phyloP scores from a whole-genome alignment of 2,329 filamentous ascomycete species.

The Botrytis fragariae region DNA sequence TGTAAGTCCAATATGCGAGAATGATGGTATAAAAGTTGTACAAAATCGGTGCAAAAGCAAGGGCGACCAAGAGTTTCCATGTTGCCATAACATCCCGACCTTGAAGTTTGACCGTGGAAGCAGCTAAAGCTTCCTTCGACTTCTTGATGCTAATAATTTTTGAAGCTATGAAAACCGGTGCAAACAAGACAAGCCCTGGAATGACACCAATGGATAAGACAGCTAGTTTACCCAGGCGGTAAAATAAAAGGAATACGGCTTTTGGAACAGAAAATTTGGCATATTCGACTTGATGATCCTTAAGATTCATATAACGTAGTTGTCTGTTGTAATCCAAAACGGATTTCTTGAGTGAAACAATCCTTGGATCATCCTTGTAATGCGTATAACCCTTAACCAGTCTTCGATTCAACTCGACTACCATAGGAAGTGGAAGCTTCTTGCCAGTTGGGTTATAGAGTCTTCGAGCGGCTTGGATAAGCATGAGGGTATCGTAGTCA shows the following conservation, averaged over 20 bases:
- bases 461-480: constrained; percentile 89
- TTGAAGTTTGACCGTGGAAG: constrained; percentile 83
- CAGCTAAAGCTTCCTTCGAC: constrained; percentile 77
- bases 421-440: constrained; percentile 26
- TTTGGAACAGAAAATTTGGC: constrained; percentile 57
- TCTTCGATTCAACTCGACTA: constrained; percentile 76
- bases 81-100: constrained; percentile 88
- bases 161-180: constrained; percentile 79
- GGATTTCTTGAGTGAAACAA: constrained; percentile 23
- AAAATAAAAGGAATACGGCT: constrained; percentile 66
- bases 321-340: constrained; percentile 62
- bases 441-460: constrained; percentile 79
- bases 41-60: constrained; percentile 76
- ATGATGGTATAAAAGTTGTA: constrained; percentile 79
- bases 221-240: constrained; percentile 73
- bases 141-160: constrained; percentile 72
- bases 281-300: constrained; percentile 27
- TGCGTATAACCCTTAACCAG: constrained; percentile 78
- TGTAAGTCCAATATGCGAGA: constrained; percentile 73
- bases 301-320: constrained; percentile 26
- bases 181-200: constrained; percentile 82
- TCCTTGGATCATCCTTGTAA: constrained; percentile 25
- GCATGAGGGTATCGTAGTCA: constrained; percentile 85
- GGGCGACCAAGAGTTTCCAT: constrained; percentile 81
- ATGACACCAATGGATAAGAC: constrained; percentile 76